Percentiles rank a stretch among this genome's conserved stretches.
Evolutionary conservation across 176 grass and related monocot genomes (phyloP).

Genomic region (Zea luxurians): DNA sequence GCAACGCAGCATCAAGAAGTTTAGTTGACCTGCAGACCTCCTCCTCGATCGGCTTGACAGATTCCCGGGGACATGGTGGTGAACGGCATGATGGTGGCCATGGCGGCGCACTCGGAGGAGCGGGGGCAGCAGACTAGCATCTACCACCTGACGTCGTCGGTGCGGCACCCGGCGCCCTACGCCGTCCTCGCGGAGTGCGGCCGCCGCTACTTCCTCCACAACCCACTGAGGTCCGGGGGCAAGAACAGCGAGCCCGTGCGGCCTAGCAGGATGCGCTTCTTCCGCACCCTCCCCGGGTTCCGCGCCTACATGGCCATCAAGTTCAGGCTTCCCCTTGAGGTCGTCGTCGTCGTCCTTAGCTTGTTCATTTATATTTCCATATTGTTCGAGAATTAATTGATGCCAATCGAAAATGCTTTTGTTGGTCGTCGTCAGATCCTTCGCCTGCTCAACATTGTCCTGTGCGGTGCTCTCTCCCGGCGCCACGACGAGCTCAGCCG

Average conservation of each 20-base stretch:
- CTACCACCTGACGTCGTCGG: constrained; percentile 47
- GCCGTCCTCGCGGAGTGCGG: constrained; percentile 8
- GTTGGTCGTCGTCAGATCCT: constrained; percentile 26
- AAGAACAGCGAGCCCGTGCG: not conserved
- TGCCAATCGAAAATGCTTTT: too few relatives aligned
- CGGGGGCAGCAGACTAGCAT: constrained; percentile 3
- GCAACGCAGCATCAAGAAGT: not conserved
- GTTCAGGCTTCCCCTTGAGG: constrained; percentile 55
- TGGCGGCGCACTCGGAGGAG: constrained; percentile 42
- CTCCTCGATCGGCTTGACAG: not conserved
- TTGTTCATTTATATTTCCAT: too few relatives aligned
- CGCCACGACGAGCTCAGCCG: not conserved
- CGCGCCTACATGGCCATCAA: constrained; percentile 42
- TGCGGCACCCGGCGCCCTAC: constrained; percentile 44
- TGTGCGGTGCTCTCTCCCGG: constrained; percentile 11
- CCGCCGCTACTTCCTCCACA: constrained; percentile 44
- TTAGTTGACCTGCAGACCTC: too few relatives aligned
- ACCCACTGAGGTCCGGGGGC: constrained; percentile 4
- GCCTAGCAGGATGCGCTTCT: constrained; percentile 42
- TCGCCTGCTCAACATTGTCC: constrained; percentile 21
- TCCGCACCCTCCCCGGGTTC: constrained; percentile 31
- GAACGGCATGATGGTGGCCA: constrained; percentile 60
- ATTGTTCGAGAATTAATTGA: too few relatives aligned
- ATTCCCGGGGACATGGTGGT: constrained; percentile 71
- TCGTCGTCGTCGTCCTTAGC: not conserved